phyloP scores from a whole-genome alignment of 2,329 filamentous ascomycete species.

The Falciphora oryzae region DNA sequence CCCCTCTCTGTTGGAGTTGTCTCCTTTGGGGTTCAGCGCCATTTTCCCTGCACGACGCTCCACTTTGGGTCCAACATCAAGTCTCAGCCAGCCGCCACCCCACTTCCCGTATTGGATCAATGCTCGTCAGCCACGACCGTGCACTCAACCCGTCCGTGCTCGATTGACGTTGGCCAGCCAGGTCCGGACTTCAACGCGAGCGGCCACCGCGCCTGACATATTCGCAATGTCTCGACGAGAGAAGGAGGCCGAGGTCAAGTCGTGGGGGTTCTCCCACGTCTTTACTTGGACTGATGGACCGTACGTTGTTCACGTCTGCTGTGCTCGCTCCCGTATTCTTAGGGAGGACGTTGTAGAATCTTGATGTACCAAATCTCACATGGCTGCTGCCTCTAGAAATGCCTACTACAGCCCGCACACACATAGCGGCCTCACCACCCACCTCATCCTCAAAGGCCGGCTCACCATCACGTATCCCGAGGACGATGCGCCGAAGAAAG shows the following conservation, averaged over 20 bases:
- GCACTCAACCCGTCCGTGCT: neutral
- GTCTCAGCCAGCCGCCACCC: neutral
- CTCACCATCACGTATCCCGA: constrained; percentile 63
- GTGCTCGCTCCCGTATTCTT: no score
- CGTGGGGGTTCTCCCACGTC: constrained; percentile 64
- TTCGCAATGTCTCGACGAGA: constrained; percentile 3
- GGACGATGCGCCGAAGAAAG: constrained; percentile 48
- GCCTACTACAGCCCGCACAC: constrained; percentile 63
- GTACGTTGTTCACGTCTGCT: no score
- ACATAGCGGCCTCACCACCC: constrained; percentile 60
- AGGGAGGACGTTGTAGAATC: no score
- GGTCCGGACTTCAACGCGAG: neutral
- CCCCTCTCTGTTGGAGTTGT: neutral
- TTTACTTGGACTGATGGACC: constrained; percentile 68
- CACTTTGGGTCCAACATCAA: neutral
- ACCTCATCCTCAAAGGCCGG: constrained; percentile 59
- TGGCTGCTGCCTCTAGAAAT: constrained; percentile 39
- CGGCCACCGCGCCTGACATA: no score
- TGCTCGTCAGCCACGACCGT: neutral
- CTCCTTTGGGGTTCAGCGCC: neutral
- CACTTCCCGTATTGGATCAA: neutral
- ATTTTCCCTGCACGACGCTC: neutral
- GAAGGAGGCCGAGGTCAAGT: constrained; percentile 53
- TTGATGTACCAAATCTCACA: constrained; percentile 9
- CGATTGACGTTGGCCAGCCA: neutral